These are phyloP conservation scores for Vanrija sp. DNA, from an alignment of 1,284 basidiomycete species.

Conservation along the genomic window DNA sequence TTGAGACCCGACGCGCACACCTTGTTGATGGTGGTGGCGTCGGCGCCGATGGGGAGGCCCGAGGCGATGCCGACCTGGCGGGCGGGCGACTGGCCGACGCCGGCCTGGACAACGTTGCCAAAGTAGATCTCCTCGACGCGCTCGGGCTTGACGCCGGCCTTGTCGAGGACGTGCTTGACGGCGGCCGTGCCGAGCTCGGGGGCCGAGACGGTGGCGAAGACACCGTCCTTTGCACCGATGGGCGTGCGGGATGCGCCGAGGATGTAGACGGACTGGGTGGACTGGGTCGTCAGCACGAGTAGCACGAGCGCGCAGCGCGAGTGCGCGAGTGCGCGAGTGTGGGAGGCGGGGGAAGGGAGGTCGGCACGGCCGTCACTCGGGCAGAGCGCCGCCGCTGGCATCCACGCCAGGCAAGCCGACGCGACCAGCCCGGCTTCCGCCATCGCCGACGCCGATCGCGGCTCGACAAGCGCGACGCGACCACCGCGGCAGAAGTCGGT, in stretches of 20 bases:
- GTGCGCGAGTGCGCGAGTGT: not conserved
- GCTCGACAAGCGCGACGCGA: too few relatives aligned
- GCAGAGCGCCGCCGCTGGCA: too few relatives aligned
- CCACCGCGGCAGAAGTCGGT: too few relatives aligned
- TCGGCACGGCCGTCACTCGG: too few relatives aligned
- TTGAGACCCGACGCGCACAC: constrained; percentile 97
- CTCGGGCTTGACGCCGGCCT: constrained; percentile 73
- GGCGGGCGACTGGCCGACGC: constrained; percentile 90
- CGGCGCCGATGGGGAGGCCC: constrained; percentile 67
- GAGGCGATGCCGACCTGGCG: constrained; percentile 81
- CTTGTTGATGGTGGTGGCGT: constrained; percentile 99
- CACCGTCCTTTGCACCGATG: constrained; percentile 87
- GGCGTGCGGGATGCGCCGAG: constrained; percentile 92
- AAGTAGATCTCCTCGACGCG: constrained; percentile 92
- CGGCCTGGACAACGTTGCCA: constrained; percentile 94
- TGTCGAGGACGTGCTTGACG: constrained; percentile 82
- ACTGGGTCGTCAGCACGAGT: constrained; percentile 15
- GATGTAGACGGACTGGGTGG: constrained; percentile 79
- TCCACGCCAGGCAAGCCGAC: too few relatives aligned
- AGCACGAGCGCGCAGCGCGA: not conserved
- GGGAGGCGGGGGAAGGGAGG: too few relatives aligned
- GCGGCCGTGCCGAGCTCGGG: constrained; percentile 84
- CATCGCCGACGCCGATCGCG: too few relatives aligned
- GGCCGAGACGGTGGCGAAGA: constrained; percentile 81
- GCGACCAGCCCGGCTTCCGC: too few relatives aligned